Base-by-base conservation (phyloP, 1,284 basidiomycete species). In the Anthracocystis panici-leucophaei region DNA sequence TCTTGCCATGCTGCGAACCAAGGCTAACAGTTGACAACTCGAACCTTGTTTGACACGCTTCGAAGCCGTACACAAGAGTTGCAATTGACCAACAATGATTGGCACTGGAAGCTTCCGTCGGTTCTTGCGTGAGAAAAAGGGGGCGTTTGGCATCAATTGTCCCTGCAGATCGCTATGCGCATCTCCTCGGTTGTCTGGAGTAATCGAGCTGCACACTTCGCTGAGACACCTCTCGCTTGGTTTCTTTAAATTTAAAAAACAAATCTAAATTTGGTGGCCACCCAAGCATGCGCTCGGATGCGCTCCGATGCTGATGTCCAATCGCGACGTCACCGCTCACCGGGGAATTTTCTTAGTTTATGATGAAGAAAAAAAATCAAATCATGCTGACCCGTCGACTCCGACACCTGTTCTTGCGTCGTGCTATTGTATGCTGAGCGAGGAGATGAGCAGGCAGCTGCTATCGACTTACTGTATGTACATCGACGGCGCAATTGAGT, bases 261-360 rank as follows among this genome's bases (percentile, higher is more conserved):
- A 2, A 1, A 44, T 46, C 12, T 11, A 21, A 35, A 23, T 27
- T 54, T 54, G 7, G 16, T 40, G 9, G 20, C 9, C 4, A 8
- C n/a, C 25, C 6, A 23, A 8, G 6, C 31, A 20, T 7, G 9
- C 45, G 56, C 38, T n/a, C 35, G 46, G 44, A 16, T 41, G 35
- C 23, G 38, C 59, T 53, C 59, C 65, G 65, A 68, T 68, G 65
- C 31, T 31, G 33, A 45, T 54, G 56, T 29, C 59, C 44, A 50
- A 62, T 67, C 59, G 57, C 64, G 52, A 61, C 65, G 55, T 61
- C 65, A 67, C 53, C 50, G 16, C 29, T 11, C n/a, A 7, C 3
- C 9, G 25, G 16, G 18, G 1, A 12, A 7, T 20, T 41, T 8
- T 23, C 8, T n/a, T 27, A 48, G 31, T 52, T 35, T 21, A 16